Evolutionary conservation across 2,329 filamentous ascomycete species (phyloP).

Genomic region (Ilyonectria mors-panacis): DNA sequence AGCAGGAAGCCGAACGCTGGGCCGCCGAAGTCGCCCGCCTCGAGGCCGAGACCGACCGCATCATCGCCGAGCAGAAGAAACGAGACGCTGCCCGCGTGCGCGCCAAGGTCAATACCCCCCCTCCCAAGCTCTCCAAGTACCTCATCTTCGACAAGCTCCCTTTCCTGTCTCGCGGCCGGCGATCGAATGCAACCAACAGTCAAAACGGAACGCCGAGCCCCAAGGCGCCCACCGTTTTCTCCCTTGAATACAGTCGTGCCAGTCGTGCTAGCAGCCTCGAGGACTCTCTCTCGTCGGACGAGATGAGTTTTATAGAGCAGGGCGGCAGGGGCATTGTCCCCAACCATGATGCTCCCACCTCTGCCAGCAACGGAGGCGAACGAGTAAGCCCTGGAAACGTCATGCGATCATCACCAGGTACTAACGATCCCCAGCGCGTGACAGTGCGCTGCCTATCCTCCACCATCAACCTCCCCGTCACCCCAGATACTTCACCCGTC

Average conservation of each 20-base stretch:
- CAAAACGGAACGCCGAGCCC: constrained; percentile 54
- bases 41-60: constrained; percentile 64
- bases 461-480: constrained; percentile 80
- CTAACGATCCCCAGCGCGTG: constrained; percentile 68
- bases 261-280: constrained; percentile 50
- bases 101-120: constrained; percentile 57
- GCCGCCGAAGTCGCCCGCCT: constrained; percentile 60
- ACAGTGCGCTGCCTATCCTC: constrained; percentile 80
- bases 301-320: constrained; percentile 59
- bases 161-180: constrained; percentile 60
- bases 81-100: constrained; percentile 63
- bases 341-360: constrained; percentile 81
- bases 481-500: constrained; percentile 78
- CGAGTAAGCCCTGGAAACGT: constrained; percentile 67
- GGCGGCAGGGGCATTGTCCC: constrained; percentile 64
- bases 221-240: constrained; percentile 53
- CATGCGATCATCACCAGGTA: background rate
- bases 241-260: constrained; percentile 51
- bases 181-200: constrained; percentile 52
- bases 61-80: constrained; percentile 65
- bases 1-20: constrained; percentile 49
- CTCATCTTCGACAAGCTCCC: constrained; percentile 65
- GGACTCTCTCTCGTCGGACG: constrained; percentile 44
- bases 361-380: constrained; percentile 85
- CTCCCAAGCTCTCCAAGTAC: constrained; percentile 50